Base-by-base conservation (phyloP, 208 protist species). In the Trypanosoma theileri region DNA sequence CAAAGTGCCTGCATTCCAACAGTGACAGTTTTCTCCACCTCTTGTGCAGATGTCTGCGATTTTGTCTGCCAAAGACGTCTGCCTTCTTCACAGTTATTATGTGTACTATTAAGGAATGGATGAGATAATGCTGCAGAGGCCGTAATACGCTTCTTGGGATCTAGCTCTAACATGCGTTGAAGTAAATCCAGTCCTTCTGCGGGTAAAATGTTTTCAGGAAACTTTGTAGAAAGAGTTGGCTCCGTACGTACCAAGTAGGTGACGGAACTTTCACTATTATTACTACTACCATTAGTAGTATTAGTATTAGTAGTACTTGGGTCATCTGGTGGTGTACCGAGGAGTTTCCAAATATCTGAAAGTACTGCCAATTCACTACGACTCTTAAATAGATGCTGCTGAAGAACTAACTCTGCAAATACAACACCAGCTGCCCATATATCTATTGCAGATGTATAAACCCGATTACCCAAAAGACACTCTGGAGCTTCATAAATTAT, bases 401-500 rank as follows among this genome's bases (percentile, higher is more conserved):
- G 85, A 21, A 87, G 80, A 4, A 96, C 53, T 35, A 97, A 79
- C 69, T 97, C 87, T 0, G 83, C 88, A 73, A 97, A 94, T 12
- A 96, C 76, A 41, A 95, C 85, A 0, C 93, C 93, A 3, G 88
- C 74, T 10, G 85, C 79, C 91, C 93, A 97, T 48, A 95, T 75
- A 71, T 97, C 93, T n/a, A 84, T 68, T 14, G 79, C 77, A 6
- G 86, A 73, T 31, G 73, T 79, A 70, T 89, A 91, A 1, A 16
- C 21, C n/a, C 70, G 73, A 41, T 78, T 73, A 14, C 93, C 93
- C 21, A 95, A 70, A 1, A 97, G 73, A 42, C 72, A 75, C 75
- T 97, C 90, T 4, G 91, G 90, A 0, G 93, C 59, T 24, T 86
- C 85, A 73, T 96, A 97, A 62, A 92, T 80, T 42, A 93, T 71